phyloP scores from a whole-genome alignment of 306 rosid genomes.

The Senna siamea region DNA sequence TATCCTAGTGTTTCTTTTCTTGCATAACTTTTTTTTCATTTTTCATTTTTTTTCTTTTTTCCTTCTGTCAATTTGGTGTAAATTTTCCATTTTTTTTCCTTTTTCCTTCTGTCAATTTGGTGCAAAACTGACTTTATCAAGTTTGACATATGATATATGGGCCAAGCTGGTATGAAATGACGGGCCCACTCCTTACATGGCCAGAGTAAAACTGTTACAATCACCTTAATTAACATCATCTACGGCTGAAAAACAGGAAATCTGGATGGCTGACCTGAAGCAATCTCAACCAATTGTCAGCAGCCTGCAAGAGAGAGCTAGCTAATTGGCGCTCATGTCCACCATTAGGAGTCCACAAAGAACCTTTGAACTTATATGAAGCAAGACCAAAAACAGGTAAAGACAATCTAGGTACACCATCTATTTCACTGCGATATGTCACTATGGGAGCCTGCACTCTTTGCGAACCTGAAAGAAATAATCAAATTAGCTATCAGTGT shows the following conservation, averaged over 20 bases:
- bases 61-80: not conserved
- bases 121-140: conserved; percentile 30
- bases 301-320: conserved; percentile 58
- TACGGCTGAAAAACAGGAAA: conserved; percentile 78
- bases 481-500: no score
- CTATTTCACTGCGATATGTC: conserved; percentile 47
- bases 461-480: conserved; percentile 55
- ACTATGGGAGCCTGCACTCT: conserved; percentile 46
- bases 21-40: not conserved
- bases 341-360: conserved; percentile 83
- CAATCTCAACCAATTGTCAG: conserved; percentile 65
- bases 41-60: conserved; percentile 5
- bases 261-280: conserved; percentile 85
- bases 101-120: conserved; percentile 31
- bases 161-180: conserved; percentile 33
- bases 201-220: conserved; percentile 33
- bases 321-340: conserved; percentile 66
- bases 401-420: conserved; percentile 54
- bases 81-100: conserved; percentile 4
- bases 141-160: conserved; percentile 31
- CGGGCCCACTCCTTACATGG: conserved; percentile 39
- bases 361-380: conserved; percentile 85
- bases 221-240: conserved; percentile 40
- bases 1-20: conserved; percentile 2
- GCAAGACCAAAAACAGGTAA: conserved; percentile 89